phyloP scores from a whole-genome alignment of 2,329 filamentous ascomycete genomes.

The Fusarium austroafricanum region DNA sequence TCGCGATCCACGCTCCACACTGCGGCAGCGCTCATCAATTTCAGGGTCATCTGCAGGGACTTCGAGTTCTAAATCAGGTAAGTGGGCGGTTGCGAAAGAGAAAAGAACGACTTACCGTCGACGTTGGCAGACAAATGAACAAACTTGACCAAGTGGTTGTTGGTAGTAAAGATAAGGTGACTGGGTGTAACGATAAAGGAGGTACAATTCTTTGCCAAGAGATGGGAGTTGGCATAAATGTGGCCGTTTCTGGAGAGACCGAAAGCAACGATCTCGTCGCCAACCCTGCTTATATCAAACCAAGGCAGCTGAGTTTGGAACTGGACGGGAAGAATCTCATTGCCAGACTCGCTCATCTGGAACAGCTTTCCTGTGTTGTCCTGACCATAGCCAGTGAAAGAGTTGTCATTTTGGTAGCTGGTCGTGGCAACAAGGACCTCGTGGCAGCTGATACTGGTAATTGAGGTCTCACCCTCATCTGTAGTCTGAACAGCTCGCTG shows the following conservation, averaged over 20 bases:
- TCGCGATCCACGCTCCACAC: conserved; percentile 87
- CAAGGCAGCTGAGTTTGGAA: conserved; percentile 64
- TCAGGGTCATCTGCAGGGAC: conserved; percentile 90
- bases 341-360: conserved; percentile 49
- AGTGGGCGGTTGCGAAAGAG: conserved; percentile 16
- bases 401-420: conserved; percentile 48
- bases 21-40: conserved; percentile 90
- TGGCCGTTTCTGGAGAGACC: conserved; percentile 81
- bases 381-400: conserved; percentile 57
- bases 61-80: conserved; percentile 72
- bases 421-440: conserved; percentile 48
- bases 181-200: conserved; percentile 85
- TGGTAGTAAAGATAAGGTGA: conserved; percentile 93
- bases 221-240: conserved; percentile 79
- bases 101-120: conserved; percentile 63
- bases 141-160: conserved; percentile 92
- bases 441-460: conserved; percentile 34
- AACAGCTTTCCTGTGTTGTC: conserved; percentile 60
- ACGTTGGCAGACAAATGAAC: conserved; percentile 76
- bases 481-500: conserved; percentile 41
- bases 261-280: conserved; percentile 59
- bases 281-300: conserved; percentile 60
- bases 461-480: conserved; percentile 25
- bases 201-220: conserved; percentile 87
- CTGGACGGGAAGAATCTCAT: conserved; percentile 51